phyloP scores from a whole-genome alignment of 106 monocot genomes.

The Allium cepa region DNA sequence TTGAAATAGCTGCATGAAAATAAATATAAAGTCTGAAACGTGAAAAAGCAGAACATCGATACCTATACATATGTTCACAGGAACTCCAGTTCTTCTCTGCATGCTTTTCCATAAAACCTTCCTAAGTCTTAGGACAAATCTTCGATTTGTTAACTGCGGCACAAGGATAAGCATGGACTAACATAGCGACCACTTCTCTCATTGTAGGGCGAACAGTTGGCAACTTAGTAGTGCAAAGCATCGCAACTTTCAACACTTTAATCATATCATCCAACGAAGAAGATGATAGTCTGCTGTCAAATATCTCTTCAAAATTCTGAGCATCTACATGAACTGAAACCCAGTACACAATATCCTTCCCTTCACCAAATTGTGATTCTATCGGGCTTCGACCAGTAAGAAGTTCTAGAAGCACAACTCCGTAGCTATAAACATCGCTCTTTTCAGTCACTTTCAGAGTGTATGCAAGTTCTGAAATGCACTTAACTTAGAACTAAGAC shows the following conservation, averaged over 20 bases:
- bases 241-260: conserved; percentile 62
- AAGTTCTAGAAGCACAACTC: conserved; percentile 74
- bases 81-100: too few relatives aligned
- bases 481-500: too few relatives aligned
- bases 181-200: conserved; percentile 87
- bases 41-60: too few relatives aligned
- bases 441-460: conserved; percentile 59
- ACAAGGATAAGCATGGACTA: conserved; percentile 39
- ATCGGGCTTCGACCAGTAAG: conserved; percentile 51
- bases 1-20: too few relatives aligned
- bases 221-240: conserved; percentile 56
- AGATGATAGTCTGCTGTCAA: conserved; percentile 28
- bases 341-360: conserved; percentile 85
- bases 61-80: too few relatives aligned
- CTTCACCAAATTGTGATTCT: conserved; percentile 53
- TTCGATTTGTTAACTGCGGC: neutral
- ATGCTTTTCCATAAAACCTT: too few relatives aligned
- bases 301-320: conserved; percentile 21
- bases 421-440: conserved; percentile 88
- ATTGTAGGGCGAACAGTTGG: conserved; percentile 68
- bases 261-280: conserved; percentile 33
- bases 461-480: conserved; percentile 66
- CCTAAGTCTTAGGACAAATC: conserved; percentile 11
- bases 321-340: conserved; percentile 31
- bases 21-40: too few relatives aligned